These are phyloP conservation scores for Prunus mume DNA, from an alignment of 306 rosid species.

Conservation along the genomic window DNA sequence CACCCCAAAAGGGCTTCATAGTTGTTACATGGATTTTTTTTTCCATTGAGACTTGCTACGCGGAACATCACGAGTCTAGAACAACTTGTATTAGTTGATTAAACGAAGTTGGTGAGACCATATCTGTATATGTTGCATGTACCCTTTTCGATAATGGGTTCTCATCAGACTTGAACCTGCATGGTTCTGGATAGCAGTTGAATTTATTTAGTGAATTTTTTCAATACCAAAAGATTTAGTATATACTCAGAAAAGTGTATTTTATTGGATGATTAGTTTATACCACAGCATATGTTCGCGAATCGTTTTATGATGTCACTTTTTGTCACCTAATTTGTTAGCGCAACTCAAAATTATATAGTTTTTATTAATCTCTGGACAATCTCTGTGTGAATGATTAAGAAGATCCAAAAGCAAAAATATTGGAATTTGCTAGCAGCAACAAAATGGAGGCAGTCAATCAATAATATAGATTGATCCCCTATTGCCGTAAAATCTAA, in stretches of 20 bases:
- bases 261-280: neutral
- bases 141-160: neutral
- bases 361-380: too few relatives aligned
- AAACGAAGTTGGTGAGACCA: conserved; percentile 23
- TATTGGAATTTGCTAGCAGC: too few relatives aligned
- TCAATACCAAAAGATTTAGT: neutral
- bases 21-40: conserved; percentile 11
- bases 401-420: too few relatives aligned
- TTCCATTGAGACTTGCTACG: conserved; percentile 21
- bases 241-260: neutral
- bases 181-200: conserved; percentile 1
- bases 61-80: conserved; percentile 16
- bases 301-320: neutral
- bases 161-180: neutral
- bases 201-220: neutral
- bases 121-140: conserved; percentile 16
- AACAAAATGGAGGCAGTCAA: too few relatives aligned
- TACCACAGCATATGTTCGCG: neutral
- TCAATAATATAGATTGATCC: too few relatives aligned
- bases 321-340: conserved; percentile 5
- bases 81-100: conserved; percentile 28
- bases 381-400: too few relatives aligned
- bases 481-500: neutral
- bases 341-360: too few relatives aligned
- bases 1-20: conserved; percentile 33